These are phyloP conservation scores for Saccharum officinarum DNA, from an alignment of 176 grass and related monocot genomes.

Conservation along the genomic window DNA sequence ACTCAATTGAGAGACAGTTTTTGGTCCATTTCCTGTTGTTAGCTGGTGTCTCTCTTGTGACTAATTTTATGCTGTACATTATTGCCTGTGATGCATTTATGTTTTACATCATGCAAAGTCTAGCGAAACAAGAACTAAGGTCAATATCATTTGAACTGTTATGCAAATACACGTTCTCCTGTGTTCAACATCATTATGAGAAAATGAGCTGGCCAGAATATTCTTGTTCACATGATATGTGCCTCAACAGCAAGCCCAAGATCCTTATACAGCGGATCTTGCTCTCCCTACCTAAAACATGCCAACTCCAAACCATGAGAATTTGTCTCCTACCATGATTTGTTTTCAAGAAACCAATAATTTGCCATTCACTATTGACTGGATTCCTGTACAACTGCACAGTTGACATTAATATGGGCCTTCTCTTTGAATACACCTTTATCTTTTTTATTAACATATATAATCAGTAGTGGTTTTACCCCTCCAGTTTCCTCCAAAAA, in stretches of 20 bases:
- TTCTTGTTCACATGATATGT: background rate
- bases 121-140: background rate
- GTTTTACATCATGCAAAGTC: background rate
- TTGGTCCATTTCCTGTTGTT: constrained; percentile 33
- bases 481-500: background rate
- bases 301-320: background rate
- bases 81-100: background rate
- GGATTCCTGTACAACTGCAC: background rate
- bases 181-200: background rate
- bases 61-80: background rate
- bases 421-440: background rate
- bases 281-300: background rate
- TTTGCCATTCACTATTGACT: background rate
- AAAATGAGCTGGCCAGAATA: background rate
- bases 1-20: constrained; percentile 15
- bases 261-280: background rate
- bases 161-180: background rate
- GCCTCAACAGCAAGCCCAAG: background rate
- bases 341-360: background rate
- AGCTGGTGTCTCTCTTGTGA: background rate
- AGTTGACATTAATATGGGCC: background rate
- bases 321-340: too few relatives aligned
- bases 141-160: background rate
- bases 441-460: background rate
- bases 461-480: background rate